phyloP scores from a whole-genome alignment of 179 eudicot species.

The Actinidia arguta region DNA sequence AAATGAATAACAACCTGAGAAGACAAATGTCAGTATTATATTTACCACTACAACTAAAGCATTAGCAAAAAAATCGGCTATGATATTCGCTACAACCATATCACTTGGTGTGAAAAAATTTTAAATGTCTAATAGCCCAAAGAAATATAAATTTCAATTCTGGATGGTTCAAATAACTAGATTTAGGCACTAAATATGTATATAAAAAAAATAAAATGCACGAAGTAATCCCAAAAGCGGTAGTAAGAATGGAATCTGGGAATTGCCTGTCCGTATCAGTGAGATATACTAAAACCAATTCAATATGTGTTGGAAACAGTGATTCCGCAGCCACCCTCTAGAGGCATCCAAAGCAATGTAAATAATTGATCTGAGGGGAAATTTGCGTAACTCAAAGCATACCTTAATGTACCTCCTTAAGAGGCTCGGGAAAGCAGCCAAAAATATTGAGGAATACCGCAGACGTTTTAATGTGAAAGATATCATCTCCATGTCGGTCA shows the following conservation, averaged over 20 bases:
- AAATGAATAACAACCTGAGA: conserved; percentile 88
- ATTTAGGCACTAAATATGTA: background rate
- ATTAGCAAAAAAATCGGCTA: background rate
- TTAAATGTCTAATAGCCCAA: background rate
- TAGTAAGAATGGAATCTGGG: background rate
- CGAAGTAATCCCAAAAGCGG: background rate
- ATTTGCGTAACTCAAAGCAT: conserved; percentile 22
- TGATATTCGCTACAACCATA: background rate
- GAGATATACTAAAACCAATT: background rate
- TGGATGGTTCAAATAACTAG: background rate
- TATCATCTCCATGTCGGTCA: conserved; percentile 91
- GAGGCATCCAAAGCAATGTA: conserved; percentile 1
- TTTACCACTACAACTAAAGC: background rate
- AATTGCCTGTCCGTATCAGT: background rate
- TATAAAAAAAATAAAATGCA: no score
- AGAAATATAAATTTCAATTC: background rate
- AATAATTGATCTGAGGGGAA: conserved; percentile 2
- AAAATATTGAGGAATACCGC: conserved; percentile 71
- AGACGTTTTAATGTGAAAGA: conserved; percentile 77
- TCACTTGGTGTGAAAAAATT: background rate
- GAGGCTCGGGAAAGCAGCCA: conserved; percentile 93
- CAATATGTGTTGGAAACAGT: background rate
- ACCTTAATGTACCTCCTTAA: conserved; percentile 94
- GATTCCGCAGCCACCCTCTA: background rate
- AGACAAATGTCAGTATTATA: background rate